A percentile compares a stretch with the other conserved stretches of the same genome.
Evolutionary conservation across 441 rosid species (phyloP).

Genomic region (Rhodomyrtus psidioides): DNA sequence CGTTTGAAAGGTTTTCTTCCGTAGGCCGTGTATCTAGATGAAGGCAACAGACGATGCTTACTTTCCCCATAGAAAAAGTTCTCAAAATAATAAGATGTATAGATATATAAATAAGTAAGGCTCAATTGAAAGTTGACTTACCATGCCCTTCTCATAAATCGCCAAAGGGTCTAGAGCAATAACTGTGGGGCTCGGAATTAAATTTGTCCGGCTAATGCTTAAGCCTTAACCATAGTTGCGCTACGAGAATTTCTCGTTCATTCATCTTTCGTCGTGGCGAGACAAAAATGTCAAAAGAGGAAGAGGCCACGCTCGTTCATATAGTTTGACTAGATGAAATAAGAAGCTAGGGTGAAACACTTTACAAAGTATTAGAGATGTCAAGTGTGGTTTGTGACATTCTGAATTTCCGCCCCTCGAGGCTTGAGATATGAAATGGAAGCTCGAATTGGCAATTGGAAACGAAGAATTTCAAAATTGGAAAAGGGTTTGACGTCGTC

Average conservation of each 20-base stretch:
- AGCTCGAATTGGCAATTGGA: too few relatives aligned
- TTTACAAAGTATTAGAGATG: background rate
- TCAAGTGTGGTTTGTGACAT: background rate
- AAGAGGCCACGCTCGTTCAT: background rate
- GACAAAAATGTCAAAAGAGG: background rate
- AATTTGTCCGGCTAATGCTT: background rate
- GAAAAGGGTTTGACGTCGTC: too few relatives aligned
- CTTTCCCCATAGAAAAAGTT: background rate
- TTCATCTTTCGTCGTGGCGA: background rate
- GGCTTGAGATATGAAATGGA: too few relatives aligned
- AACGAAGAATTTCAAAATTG: too few relatives aligned
- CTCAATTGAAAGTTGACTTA: background rate
- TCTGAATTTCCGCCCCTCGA: too few relatives aligned
- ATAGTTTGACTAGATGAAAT: background rate
- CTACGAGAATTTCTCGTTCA: background rate
- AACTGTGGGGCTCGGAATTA: background rate
- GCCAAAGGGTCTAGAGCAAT: background rate
- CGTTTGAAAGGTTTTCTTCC: background rate
- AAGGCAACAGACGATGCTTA: background rate
- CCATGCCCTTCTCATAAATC: background rate
- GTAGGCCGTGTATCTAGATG: background rate
- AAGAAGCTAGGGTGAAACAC: background rate
- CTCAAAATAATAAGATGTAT: background rate
- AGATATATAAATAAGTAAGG: background rate
- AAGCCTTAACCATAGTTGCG: background rate